Evolutionary conservation across 2,329 filamentous ascomycete species (phyloP), one percentile per base, ranked within the genome.

Genomic region (Zalaria obscura): DNA sequence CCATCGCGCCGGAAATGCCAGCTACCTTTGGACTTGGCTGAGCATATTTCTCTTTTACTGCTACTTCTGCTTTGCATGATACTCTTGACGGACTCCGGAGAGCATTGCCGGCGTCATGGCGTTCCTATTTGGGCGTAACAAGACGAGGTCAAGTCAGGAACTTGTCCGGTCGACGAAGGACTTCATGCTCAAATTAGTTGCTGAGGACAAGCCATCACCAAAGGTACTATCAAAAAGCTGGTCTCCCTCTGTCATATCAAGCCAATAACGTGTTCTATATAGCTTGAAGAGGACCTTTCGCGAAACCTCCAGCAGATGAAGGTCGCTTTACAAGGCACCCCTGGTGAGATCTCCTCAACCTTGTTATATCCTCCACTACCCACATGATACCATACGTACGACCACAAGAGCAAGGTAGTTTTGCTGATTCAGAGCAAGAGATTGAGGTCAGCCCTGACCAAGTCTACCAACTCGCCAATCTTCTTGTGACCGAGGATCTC

Each of bases 241-340:
- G 26, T 18, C 18, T 18, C 8, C n/a, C 26, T 28, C 26, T 48
- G 38, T 35, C 42, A 28, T 43, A 25, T 36, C 35, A 27, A 38
- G 18, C 4, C 28, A 10, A 25, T 7, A 29, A 34, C 45, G 42
- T 34, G 46, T 47, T 34, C 32, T 32, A n/a, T 40, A 32, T 39
- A 94, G 87, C 74, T 80, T 47, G 75, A 78, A 54, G 89, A 96
- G 57, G 88, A 95, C 56, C 72, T 93, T 48, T 81, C 85, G 38
- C 85, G 86, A 57, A 80, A 88, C 51, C 73, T 98, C 48, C 73
- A 74, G 40, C 84, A 93, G 61, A 93, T 96, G 80, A 96, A 96
- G 63, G 68, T 87, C 48, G 78, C 91, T 45, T 76, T 98, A 9
- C 89, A 96, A 69, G 91, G 89, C 50, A 94, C 87, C 46, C 84